phyloP scores from a whole-genome alignment of 1,284 basidiomycete genomes.

The Grifola frondosa region DNA sequence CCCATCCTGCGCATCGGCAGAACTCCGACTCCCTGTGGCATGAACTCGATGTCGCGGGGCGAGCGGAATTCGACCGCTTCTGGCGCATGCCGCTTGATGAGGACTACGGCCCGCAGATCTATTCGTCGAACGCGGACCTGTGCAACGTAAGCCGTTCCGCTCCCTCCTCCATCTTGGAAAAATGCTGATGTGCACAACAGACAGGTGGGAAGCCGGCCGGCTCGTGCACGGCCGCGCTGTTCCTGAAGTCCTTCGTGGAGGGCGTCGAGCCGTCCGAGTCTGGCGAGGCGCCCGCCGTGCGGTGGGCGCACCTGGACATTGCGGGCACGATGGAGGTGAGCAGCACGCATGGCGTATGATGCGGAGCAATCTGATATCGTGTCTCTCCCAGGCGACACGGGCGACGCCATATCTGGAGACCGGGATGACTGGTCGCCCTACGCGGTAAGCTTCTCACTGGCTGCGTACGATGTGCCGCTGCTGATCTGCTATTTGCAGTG shows the following conservation, averaged over 20 bases:
- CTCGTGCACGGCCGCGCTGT: slow-evolving; percentile 81
- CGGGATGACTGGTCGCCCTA: slow-evolving; percentile 81
- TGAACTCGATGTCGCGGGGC: slow-evolving; percentile 68
- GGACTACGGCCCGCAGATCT: slow-evolving; percentile 76
- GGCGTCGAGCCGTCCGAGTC: slow-evolving; percentile 59
- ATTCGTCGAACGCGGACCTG: slow-evolving; percentile 78
- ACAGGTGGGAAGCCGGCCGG: slow-evolving; percentile 76
- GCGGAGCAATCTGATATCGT: not conserved
- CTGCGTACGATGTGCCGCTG: not conserved
- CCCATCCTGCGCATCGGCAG: too few relatives aligned
- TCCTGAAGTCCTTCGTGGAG: slow-evolving; percentile 81
- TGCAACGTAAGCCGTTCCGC: slow-evolving; percentile 61
- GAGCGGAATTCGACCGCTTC: slow-evolving; percentile 76
- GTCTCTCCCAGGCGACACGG: slow-evolving; percentile 44
- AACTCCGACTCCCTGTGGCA: slow-evolving; percentile 76
- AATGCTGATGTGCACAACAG: slow-evolving; percentile 30
- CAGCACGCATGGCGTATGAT: not conserved
- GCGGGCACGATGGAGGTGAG: slow-evolving; percentile 77
- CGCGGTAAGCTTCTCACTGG: slow-evolving; percentile 47
- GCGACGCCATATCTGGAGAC: slow-evolving; percentile 65
- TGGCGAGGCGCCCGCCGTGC: slow-evolving; percentile 48
- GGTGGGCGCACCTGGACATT: slow-evolving; percentile 86
- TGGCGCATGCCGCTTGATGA: slow-evolving; percentile 87
- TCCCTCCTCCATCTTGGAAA: not conserved
- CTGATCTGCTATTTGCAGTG: slow-evolving; percentile 15